Conservation (phyloP, 148 eudicot genomes). For the Camellia sinensis region DNA sequence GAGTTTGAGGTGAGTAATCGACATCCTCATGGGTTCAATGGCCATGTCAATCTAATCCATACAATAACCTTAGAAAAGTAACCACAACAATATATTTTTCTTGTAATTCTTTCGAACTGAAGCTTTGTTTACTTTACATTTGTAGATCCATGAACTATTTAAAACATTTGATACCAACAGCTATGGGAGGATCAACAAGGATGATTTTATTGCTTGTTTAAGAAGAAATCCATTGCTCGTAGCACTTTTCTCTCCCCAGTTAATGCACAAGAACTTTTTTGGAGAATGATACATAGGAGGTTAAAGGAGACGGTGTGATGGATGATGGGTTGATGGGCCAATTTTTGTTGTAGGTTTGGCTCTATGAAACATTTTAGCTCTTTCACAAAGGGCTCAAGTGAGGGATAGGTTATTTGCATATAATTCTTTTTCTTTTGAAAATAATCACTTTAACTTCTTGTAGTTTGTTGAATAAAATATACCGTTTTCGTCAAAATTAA, state of each 20-base stretch:
- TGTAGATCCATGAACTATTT: constrained; percentile 56
- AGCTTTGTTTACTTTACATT: neutral
- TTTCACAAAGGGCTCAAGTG: too few species aligned
- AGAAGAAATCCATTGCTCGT: constrained; percentile 57
- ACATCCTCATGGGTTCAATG: neutral
- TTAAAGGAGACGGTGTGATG: constrained; percentile 6
- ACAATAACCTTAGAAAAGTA: neutral
- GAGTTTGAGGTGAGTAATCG: constrained; percentile 40
- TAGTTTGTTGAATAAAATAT: too few species aligned
- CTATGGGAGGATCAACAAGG: constrained; percentile 48
- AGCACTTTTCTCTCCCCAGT: constrained; percentile 42
- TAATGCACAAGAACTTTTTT: constrained; percentile 23
- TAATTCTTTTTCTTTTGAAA: too few species aligned
- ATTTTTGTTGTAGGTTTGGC: neutral
- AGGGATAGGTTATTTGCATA: too few species aligned
- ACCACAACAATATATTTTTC: neutral
- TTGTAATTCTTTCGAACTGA: neutral
- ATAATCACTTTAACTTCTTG: too few species aligned
- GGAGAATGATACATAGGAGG: neutral
- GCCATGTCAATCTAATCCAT: neutral
- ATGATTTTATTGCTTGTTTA: constrained; percentile 49
- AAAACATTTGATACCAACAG: constrained; percentile 41
- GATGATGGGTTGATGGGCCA: neutral
- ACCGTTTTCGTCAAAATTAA: too few species aligned
- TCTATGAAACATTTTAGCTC: neutral